Evolutionary conservation across 2,329 filamentous ascomycete genomes (phyloP), one percentile per base, ranked within the genome.

Genomic region (Dothistroma pini): DNA sequence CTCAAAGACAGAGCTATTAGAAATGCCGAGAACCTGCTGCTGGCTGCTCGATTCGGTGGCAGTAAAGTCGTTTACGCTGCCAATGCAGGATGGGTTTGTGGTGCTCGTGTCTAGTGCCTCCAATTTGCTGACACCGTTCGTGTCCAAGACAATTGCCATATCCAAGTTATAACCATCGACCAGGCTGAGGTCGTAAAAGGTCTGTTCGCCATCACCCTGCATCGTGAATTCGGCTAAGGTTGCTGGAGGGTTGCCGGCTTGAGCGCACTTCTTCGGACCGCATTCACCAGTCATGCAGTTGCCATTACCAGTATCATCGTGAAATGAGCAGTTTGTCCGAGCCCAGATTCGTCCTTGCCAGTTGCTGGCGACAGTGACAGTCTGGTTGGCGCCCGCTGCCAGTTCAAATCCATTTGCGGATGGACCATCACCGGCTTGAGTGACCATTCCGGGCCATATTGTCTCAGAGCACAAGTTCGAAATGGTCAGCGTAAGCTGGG

Each of bases 331-430:
- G 72, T 95, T 95, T 19, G 90, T 93, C 57, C 91, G 82, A 12
- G 87, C 91, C 91, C 90, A 95, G 31, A 95, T 80, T 57, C 91
- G 84, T 10, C 91, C 91, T 72, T 90, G 87, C 91, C 90, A 96
- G 67, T 91, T 85, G 54, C 83, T 79, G 11, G 86, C 84, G 25
- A 95, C 89, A 57, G 81, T 85, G 62, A 92, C 78, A 48, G 83
- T 82, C 63, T 75, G 83, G 57, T 81, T 85, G 35, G 81, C 77
- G 50, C 87, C 85, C 2, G 84, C 73, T 1, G 75, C 71, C 38
- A 93, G 81, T 69, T 86, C 81, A 71, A 93, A 95, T 9, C 71
- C 91, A 21, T 84, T 85, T 11, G 79, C 81, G 2, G 81, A 80
- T 7, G 90, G 89, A 0, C 87, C 87, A 14, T 83, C 84, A 22